phyloP scores from a whole-genome alignment of 75 land plant genomes.

The Larix kaempferi region DNA sequence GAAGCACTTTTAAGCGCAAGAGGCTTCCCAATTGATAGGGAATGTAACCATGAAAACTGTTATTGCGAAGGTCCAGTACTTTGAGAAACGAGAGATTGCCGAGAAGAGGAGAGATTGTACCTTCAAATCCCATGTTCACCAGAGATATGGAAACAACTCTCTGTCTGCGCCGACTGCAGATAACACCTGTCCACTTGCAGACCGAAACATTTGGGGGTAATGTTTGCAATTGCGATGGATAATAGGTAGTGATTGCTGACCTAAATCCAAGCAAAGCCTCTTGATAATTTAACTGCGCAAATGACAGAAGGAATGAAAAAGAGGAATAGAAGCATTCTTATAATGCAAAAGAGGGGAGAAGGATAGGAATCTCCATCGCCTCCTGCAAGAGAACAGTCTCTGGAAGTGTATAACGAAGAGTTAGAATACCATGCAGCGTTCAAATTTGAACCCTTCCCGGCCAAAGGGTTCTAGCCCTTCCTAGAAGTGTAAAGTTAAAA shows the following conservation, averaged over 20 bases:
- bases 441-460: too few species aligned
- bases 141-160: conserved; percentile 3
- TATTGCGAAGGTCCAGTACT: conserved; percentile 13
- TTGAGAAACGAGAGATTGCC: background rate
- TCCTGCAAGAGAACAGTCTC: too few species aligned
- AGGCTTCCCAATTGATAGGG: conserved; percentile 9
- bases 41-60: conserved; percentile 18
- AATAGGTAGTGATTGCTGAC: background rate
- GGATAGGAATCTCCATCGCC: too few species aligned
- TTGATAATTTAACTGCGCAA: too few species aligned
- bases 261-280: background rate
- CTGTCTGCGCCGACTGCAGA: background rate
- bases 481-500: too few species aligned
- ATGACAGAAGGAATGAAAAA: too few species aligned
- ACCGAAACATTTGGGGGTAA: background rate
- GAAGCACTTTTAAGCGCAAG: background rate
- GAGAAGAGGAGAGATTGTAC: conserved; percentile 5
- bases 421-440: too few species aligned
- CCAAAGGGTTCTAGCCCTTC: too few species aligned
- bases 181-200: background rate
- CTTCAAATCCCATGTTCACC: conserved; percentile 11
- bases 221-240: background rate
- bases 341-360: too few species aligned
- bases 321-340: too few species aligned
- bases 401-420: too few species aligned